Percentiles rank a stretch among this genome's conserved stretches.
Evolutionary conservation across 441 rosid species (phyloP).

Genomic region (Breynia disticha): DNA sequence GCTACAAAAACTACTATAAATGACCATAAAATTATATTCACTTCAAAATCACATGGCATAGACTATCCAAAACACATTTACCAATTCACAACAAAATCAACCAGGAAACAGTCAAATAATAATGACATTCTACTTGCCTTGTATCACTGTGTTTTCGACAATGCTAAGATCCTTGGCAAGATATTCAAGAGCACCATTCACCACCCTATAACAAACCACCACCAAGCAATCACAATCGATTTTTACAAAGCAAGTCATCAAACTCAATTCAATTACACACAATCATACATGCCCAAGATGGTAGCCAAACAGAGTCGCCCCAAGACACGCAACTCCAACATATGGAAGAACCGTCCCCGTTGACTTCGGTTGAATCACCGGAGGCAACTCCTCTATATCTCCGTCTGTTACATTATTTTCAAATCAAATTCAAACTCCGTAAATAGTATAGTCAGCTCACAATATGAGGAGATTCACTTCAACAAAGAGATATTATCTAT

Average conservation of each 20-base stretch:
- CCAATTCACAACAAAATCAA: too few species aligned
- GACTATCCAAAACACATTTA: too few species aligned
- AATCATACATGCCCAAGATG: constrained; percentile 68
- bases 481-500: too few species aligned
- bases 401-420: constrained; percentile 31
- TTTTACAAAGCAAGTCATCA: too few species aligned
- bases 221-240: too few species aligned
- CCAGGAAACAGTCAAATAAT: too few species aligned
- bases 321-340: constrained; percentile 92
- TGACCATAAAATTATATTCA: too few species aligned
- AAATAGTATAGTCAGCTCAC: too few species aligned
- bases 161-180: constrained; percentile 93
- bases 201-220: constrained; percentile 52
- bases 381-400: constrained; percentile 47
- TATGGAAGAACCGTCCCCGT: constrained; percentile 75
- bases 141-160: constrained; percentile 69
- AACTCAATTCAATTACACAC: background rate
- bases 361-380: constrained; percentile 44
- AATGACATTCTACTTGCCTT: constrained; percentile 47
- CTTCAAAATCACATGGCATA: too few species aligned
- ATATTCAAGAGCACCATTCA: constrained; percentile 93
- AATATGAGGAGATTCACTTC: too few species aligned
- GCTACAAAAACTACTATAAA: too few species aligned
- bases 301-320: constrained; percentile 91
- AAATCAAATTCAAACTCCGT: background rate